A percentile compares a stretch with the other conserved stretches of the same genome.
Evolutionary conservation across 2,329 filamentous ascomycete species (phyloP).

Genomic region (Huntiella decipiens): DNA sequence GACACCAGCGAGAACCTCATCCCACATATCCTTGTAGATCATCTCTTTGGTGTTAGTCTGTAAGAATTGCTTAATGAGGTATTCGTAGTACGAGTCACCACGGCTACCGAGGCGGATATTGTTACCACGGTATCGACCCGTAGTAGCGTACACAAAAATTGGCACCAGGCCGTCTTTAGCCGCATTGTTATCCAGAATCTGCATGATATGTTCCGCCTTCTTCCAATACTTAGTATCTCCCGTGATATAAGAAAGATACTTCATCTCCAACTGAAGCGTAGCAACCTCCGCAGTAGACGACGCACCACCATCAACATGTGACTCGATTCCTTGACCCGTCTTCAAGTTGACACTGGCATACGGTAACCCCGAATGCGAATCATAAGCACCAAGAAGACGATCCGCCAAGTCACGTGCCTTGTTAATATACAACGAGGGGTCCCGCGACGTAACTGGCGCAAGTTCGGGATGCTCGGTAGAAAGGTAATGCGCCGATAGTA

Average conservation of each 20-base stretch:
- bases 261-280: conserved; percentile 86
- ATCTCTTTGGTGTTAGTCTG: conserved; percentile 77
- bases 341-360: conserved; percentile 80
- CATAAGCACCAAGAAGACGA: conserved; percentile 69
- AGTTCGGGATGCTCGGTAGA: conserved; percentile 65
- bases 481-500: conserved; percentile 89
- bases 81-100: conserved; percentile 97
- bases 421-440: conserved; percentile 76
- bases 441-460: conserved; percentile 53
- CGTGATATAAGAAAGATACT: conserved; percentile 86
- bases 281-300: conserved; percentile 90
- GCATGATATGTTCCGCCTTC: conserved; percentile 75
- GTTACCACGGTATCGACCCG: conserved; percentile 57
- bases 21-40: conserved; percentile 84
- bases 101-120: conserved; percentile 87
- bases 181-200: conserved; percentile 70
- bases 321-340: conserved; percentile 54
- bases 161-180: conserved; percentile 68
- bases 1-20: conserved; percentile 64
- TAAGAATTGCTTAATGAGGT: conserved; percentile 94
- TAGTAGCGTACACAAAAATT: conserved; percentile 70
- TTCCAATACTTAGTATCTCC: conserved; percentile 90
- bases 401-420: conserved; percentile 89
- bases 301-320: conserved; percentile 69
- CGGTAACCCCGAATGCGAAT: conserved; percentile 70